Conservation (phyloP, 768 basidiomycete species). For the Ramaria sp. region DNA sequence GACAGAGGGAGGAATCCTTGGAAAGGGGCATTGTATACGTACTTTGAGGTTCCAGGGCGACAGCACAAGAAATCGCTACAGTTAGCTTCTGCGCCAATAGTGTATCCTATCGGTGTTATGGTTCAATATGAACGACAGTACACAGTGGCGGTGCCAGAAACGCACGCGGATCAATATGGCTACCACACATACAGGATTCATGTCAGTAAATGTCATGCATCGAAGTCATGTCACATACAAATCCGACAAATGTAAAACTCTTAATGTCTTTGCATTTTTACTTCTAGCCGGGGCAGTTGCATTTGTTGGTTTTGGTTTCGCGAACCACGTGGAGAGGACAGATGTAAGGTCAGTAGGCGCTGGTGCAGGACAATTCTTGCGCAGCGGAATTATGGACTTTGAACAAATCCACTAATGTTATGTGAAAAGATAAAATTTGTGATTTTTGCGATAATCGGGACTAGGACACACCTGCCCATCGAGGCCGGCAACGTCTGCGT, state of each 20-base stretch:
- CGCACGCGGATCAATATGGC: slow-evolving; percentile 17
- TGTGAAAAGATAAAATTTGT: background rate
- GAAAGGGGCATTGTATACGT: background rate
- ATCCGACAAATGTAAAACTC: slow-evolving; percentile 7
- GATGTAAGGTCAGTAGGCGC: background rate
- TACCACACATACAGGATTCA: background rate
- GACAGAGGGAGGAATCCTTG: background rate
- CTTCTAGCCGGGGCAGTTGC: slow-evolving; percentile 1
- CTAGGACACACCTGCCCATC: slow-evolving; percentile 9
- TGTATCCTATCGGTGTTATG: slow-evolving; percentile 10
- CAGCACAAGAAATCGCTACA: slow-evolving; percentile 16
- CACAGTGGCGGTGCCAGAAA: background rate
- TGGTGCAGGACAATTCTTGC: slow-evolving; percentile 5
- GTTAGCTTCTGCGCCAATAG: slow-evolving; percentile 17
- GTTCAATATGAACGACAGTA: background rate
- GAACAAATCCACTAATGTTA: background rate
- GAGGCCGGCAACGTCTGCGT: slow-evolving; percentile 8
- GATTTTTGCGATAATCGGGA: background rate
- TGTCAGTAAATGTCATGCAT: background rate
- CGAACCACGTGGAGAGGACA: slow-evolving; percentile 1
- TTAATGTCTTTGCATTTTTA: background rate
- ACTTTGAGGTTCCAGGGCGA: slow-evolving; percentile 9
- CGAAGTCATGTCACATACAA: background rate
- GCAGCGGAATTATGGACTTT: background rate
- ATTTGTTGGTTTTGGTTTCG: slow-evolving; percentile 7